Percentiles rank a stretch among this genome's conserved stretches.
These are phyloP conservation scores for Metschnikowia lochheadii DNA, from an alignment of 805 yeast genomes.

Conservation along the genomic window DNA sequence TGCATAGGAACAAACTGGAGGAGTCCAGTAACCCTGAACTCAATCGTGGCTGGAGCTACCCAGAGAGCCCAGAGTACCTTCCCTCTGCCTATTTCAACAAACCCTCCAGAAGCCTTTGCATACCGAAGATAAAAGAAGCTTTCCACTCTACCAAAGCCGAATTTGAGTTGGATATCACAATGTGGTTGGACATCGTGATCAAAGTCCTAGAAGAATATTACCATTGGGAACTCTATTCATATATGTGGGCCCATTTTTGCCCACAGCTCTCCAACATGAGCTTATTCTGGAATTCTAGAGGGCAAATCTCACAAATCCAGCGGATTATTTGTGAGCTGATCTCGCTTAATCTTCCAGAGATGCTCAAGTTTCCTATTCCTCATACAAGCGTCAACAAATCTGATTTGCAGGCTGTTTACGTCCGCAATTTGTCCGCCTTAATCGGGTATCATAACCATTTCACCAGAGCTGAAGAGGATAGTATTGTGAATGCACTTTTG, in stretches of 20 bases:
- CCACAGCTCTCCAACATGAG: constrained; percentile 60
- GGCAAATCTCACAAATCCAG: constrained; percentile 39
- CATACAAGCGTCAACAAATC: constrained; percentile 42
- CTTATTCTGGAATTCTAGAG: constrained; percentile 43
- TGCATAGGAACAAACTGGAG: constrained; percentile 44
- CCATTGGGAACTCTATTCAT: constrained; percentile 71
- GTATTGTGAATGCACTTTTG: constrained; percentile 54
- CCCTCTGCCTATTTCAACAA: constrained; percentile 40
- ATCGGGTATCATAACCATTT: constrained; percentile 56
- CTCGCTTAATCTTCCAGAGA: constrained; percentile 42
- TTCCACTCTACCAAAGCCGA: not conserved
- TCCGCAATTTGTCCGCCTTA: constrained; percentile 58
- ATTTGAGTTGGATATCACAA: constrained; percentile 37
- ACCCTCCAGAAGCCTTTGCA: constrained; percentile 27
- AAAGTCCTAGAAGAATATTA: constrained; percentile 48
- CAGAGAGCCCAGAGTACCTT: constrained; percentile 51
- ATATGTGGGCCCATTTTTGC: constrained; percentile 61
- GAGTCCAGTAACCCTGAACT: constrained; percentile 6
- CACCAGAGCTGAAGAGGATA: constrained; percentile 57
- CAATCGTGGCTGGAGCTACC: constrained; percentile 50
- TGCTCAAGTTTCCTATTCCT: constrained; percentile 31
- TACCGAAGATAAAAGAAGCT: not conserved
- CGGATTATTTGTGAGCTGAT: constrained; percentile 57
- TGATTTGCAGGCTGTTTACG: constrained; percentile 62
- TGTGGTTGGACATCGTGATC: constrained; percentile 50